Evolutionary conservation across 768 basidiomycete species (phyloP).

Genomic region (Tubosaeta brunneosetosa): DNA sequence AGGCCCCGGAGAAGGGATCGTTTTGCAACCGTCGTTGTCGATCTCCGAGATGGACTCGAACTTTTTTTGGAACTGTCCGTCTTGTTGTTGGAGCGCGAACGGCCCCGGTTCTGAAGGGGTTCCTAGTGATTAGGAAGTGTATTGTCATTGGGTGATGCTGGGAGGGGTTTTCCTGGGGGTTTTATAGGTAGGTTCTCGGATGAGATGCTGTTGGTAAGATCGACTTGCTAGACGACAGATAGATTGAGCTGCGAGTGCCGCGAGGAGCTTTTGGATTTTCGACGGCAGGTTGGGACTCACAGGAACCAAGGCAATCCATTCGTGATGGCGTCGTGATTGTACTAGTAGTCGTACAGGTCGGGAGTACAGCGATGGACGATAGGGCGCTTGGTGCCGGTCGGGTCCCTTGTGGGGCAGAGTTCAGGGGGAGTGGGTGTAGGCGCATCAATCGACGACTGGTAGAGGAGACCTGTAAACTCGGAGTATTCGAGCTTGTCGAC

Average conservation of each 20-base stretch:
- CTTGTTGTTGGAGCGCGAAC: slow-evolving; percentile 33
- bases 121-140: slow-evolving; percentile 6
- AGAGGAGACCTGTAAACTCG: slow-evolving; percentile 37
- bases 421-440: slow-evolving; percentile 14
- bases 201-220: slow-evolving; percentile 20
- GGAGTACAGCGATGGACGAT: slow-evolving; percentile 9
- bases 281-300: slow-evolving; percentile 45
- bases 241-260: slow-evolving; percentile 34
- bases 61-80: slow-evolving; percentile 44
- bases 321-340: slow-evolving; percentile 5
- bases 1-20: slow-evolving; percentile 67
- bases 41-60: slow-evolving; percentile 64
- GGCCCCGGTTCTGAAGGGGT: slow-evolving; percentile 28
- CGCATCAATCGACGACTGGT: slow-evolving; percentile 39
- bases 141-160: not conserved
- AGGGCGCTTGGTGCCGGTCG: slow-evolving; percentile 11
- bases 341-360: slow-evolving; percentile 10
- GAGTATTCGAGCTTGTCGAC: slow-evolving; percentile 9
- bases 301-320: slow-evolving; percentile 41
- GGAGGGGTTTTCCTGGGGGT: slow-evolving; percentile 4
- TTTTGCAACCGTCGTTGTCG: slow-evolving; percentile 61
- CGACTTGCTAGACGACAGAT: slow-evolving; percentile 13
- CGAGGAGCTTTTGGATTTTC: slow-evolving; percentile 56
- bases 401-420: slow-evolving; percentile 12
- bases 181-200: slow-evolving; percentile 30